phyloP scores from a whole-genome alignment of 371 early-diverging fungal genomes.

The Mucor mucedo region DNA sequence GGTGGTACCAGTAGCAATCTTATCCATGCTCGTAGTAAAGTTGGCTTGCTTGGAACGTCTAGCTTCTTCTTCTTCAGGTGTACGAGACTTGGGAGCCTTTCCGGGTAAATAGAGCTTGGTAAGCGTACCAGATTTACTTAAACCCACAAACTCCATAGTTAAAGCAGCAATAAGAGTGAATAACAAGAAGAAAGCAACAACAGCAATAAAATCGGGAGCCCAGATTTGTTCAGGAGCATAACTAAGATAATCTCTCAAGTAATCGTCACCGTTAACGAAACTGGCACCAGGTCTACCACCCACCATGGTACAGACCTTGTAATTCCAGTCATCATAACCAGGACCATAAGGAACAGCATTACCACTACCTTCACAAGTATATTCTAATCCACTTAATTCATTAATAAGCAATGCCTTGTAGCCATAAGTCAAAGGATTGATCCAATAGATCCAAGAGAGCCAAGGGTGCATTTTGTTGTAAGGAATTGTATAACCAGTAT shows the following conservation, averaged over 20 bases:
- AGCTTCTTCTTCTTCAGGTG: conserved; percentile 30
- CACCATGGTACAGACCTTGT: conserved; percentile 59
- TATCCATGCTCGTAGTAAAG: conserved; percentile 33
- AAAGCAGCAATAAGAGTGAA: conserved; percentile 55
- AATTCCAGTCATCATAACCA: conserved; percentile 47
- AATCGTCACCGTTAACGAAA: conserved; percentile 56
- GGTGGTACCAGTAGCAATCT: conserved; percentile 50
- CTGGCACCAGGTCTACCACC: conserved; percentile 56
- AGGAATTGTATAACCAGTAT: conserved; percentile 71
- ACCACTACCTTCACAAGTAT: conserved; percentile 43
- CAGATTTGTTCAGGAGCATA: conserved; percentile 51
- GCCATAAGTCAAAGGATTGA: conserved; percentile 70
- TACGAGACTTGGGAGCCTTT: conserved; percentile 34
- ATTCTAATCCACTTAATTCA: conserved; percentile 59
- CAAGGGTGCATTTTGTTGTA: conserved; percentile 68
- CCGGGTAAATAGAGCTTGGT: conserved; percentile 60
- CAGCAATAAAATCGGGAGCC: conserved; percentile 60
- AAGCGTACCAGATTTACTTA: conserved; percentile 52
- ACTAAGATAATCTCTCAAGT: conserved; percentile 43
- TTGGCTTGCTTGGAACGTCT: conserved; percentile 22
- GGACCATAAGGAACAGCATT: conserved; percentile 50
- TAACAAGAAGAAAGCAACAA: conserved; percentile 56
- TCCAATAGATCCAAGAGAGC: conserved; percentile 74
- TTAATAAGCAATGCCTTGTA: conserved; percentile 68
- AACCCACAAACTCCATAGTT: conserved; percentile 59